These are phyloP conservation scores for Gossypium raimondii DNA, from an alignment of 345 rosid genomes.

Conservation along the genomic window DNA sequence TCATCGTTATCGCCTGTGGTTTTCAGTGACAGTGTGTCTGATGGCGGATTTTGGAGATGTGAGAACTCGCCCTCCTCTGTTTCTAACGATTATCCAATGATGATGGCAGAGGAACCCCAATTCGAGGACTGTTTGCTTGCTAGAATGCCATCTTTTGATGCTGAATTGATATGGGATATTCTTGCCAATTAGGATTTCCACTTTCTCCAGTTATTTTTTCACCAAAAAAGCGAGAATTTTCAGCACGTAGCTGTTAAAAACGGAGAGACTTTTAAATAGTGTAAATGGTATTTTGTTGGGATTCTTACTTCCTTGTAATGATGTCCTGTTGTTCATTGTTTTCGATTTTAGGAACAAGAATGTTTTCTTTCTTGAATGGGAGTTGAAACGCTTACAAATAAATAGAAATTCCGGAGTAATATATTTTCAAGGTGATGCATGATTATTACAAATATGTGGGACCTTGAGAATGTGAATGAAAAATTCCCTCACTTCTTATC, in stretches of 20 bases:
- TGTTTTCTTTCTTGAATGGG: not conserved
- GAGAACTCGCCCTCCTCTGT: not conserved
- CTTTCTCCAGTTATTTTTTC: not conserved
- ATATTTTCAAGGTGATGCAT: no score
- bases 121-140: not conserved
- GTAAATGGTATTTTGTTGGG: not conserved
- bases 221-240: not conserved
- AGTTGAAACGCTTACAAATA: no score
- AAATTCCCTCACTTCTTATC: no score
- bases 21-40: not conserved
- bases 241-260: not conserved
- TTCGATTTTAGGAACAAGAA: not conserved
- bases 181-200: not conserved
- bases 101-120: not conserved
- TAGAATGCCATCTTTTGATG: not conserved
- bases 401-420: no score
- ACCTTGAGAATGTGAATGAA: no score
- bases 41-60: not conserved
- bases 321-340: not conserved
- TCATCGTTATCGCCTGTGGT: not conserved
- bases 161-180: not conserved
- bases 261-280: not conserved
- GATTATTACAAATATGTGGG: no score
- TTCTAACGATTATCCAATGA: not conserved
- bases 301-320: not conserved